Percentiles rank a stretch among this genome's conserved stretches.
Conservation (phyloP, 2,329 filamentous ascomycete genomes). For the Neofusicoccum kwambonambiense region DNA sequence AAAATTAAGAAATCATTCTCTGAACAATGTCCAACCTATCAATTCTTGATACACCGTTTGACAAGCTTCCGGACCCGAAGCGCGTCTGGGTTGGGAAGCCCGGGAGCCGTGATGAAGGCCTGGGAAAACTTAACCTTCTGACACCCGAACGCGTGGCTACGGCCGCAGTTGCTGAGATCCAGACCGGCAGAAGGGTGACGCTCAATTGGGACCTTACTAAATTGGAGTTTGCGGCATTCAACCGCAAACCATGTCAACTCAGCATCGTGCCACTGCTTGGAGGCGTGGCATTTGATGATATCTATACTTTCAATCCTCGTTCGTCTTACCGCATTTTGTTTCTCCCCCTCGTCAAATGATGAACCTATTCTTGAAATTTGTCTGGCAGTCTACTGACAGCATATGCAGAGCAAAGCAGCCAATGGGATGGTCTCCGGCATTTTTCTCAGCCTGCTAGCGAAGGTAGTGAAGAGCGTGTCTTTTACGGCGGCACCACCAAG, state of each 20-base stretch:
- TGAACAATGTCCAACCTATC: neutral
- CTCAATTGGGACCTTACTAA: conserved; percentile 44
- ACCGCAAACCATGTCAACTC: conserved; percentile 52
- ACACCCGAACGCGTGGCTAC: conserved; percentile 45
- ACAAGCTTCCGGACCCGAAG: conserved; percentile 49
- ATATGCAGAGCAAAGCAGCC: conserved; percentile 29
- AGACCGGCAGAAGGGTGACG: conserved; percentile 38
- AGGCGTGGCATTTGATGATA: conserved; percentile 42
- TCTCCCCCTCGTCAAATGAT: neutral
- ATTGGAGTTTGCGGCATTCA: conserved; percentile 54
- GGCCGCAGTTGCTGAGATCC: conserved; percentile 49
- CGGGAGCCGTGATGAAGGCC: conserved; percentile 51
- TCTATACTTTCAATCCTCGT: conserved; percentile 26
- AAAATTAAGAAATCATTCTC: neutral
- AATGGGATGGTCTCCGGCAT: conserved; percentile 39
- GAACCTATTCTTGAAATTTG: neutral
- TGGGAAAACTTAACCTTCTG: conserved; percentile 57
- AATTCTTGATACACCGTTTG: conserved; percentile 32
- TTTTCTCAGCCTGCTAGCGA: conserved; percentile 32
- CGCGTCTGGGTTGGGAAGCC: conserved; percentile 50
- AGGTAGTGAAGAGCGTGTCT: conserved; percentile 19
- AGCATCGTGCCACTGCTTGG: conserved; percentile 50
- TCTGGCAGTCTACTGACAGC: neutral
- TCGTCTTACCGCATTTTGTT: neutral
- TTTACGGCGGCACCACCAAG: conserved; percentile 25